Evolutionary conservation across 1,284 basidiomycete genomes (phyloP), one percentile per base, ranked within the genome.

Genomic region (Pyrrhoderma lamaoense): DNA sequence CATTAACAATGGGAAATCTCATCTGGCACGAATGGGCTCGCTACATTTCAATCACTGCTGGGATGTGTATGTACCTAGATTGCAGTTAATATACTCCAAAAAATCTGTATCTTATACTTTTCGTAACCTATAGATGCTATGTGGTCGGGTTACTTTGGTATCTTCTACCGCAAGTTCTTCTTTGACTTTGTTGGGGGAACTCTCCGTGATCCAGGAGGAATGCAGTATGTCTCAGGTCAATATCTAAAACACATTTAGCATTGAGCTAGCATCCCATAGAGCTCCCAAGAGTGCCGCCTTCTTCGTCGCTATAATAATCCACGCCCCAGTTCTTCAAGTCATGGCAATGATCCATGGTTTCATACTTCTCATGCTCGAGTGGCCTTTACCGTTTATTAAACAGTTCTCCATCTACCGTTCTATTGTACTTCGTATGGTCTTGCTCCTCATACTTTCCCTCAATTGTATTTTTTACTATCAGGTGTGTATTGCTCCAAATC

Each of bases 101-200:
- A 40, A 16, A 37, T 47, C 49, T 50, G 42, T 37, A 46, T 44
- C 57, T 35, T 11, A 25, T 11, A 49, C 45, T 53, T 42, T 45
- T 58, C 51, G 44, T 43, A 45, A 56, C 39, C 51, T 40, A 5
- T 55, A 92, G 89, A 89, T 65, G 78, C 81, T 51, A 69, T 89
- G 3, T 91, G 88, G 89, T 80, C 85, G 19, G 70, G 75, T 31
- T 84, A 87, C 67, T 92, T 76, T 69, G 89, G 80, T 18, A 66
- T 92, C 11, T 71, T 87, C 59, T 92, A 80, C 70, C 86, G 89
- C 67, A 93, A 93, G 69, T 93, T 89, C 75, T 90, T 93, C 70
- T 93, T 86, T 82, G 91, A 93, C 70, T 85, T 88, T 60, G 67
- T 85, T 14, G 76, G 75, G 56, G 85, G 85, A 46, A 81, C 73